Conservation (phyloP, 192 early-diverging fungal species). For the Haplosporangium gracile region DNA sequence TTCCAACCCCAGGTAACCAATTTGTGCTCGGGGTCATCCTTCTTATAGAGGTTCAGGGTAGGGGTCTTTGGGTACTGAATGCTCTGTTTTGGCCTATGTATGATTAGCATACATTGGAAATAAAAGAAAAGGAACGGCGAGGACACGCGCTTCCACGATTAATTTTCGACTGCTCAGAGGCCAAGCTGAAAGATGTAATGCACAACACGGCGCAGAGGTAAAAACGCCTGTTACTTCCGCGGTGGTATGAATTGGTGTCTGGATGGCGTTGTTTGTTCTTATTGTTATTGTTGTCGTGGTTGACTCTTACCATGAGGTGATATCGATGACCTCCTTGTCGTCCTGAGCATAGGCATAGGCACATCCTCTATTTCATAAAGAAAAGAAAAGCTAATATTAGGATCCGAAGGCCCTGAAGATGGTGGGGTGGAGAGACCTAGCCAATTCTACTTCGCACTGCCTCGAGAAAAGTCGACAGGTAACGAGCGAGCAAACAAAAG, state of each 20-base stretch:
- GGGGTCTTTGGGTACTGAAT: slow-evolving; percentile 62
- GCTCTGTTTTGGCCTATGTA: slow-evolving; percentile 50
- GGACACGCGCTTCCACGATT: not conserved
- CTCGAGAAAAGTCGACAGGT: not conserved
- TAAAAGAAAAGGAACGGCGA: not conserved
- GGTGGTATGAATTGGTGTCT: no score
- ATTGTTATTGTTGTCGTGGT: not conserved
- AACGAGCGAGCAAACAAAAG: not conserved
- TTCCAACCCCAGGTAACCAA: slow-evolving; percentile 60
- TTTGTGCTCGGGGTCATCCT: slow-evolving; percentile 54
- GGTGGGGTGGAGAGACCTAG: not conserved
- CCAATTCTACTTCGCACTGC: not conserved
- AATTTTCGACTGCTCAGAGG: slow-evolving; percentile 4
- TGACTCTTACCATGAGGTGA: slow-evolving; percentile 32
- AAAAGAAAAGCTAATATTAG: not conserved
- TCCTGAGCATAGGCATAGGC: slow-evolving; percentile 54
- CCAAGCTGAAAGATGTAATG: not conserved
- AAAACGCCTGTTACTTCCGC: not conserved
- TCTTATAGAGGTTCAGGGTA: slow-evolving; percentile 60
- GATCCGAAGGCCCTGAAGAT: not conserved
- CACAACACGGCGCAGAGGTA: not conserved
- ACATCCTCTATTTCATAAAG: slow-evolving; percentile 26
- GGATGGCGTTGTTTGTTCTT: not conserved
- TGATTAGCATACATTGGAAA: not conserved
- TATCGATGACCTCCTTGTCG: slow-evolving; percentile 52